Evolutionary conservation across 2,329 filamentous ascomycete species (phyloP).

Genomic region (Aspergillus luchuensis): DNA sequence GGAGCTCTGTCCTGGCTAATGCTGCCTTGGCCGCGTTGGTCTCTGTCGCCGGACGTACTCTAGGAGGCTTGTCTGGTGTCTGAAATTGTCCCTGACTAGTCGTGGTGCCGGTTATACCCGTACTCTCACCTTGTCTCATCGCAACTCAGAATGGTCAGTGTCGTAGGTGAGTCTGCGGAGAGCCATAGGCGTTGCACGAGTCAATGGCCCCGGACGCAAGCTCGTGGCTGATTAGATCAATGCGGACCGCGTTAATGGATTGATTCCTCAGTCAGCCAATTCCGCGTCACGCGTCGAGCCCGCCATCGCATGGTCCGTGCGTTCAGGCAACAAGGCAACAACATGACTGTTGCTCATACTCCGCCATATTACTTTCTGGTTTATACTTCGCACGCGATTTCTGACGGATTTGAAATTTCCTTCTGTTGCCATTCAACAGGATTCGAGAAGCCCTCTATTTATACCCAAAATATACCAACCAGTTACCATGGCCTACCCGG

Average conservation of each 20-base stretch:
- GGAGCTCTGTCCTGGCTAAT: constrained; percentile 17
- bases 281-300: constrained; percentile 16
- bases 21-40: constrained; percentile 23
- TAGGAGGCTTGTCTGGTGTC: constrained; percentile 24
- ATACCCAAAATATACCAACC: neutral
- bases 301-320: constrained; percentile 13
- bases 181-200: constrained; percentile 18
- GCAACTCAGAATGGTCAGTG: constrained; percentile 22
- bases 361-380: neutral
- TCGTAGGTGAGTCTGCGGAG: neutral
- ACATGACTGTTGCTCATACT: neutral
- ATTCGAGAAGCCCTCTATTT: too few species aligned
- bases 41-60: constrained; percentile 12
- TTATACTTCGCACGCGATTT: neutral
- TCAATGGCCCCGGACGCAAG: neutral
- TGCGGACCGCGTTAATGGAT: neutral
- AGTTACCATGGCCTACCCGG: neutral
- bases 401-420: neutral
- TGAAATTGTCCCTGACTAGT: constrained; percentile 22
- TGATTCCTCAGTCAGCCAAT: constrained; percentile 8
- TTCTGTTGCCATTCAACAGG: neutral
- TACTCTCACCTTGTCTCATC: constrained; percentile 30
- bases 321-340: neutral
- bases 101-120: constrained; percentile 19
- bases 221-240: neutral